phyloP scores from a whole-genome alignment of 768 basidiomycete species.

The Antrodiella citrinella region DNA sequence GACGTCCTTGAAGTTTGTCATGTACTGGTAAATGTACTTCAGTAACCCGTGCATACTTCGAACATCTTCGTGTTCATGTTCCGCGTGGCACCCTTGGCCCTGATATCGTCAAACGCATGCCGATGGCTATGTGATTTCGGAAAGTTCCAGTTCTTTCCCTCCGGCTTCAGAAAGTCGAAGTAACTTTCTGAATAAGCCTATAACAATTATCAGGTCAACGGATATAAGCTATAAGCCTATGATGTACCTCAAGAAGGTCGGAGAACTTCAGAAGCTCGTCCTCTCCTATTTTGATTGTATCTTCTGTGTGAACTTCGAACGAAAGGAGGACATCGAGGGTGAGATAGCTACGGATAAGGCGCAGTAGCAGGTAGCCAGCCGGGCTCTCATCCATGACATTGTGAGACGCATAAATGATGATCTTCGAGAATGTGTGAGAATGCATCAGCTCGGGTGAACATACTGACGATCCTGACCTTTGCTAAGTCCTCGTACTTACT shows the following conservation, averaged over 20 bases:
- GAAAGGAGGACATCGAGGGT: conserved; percentile 23
- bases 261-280: conserved; percentile 9
- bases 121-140: conserved; percentile 3
- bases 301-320: conserved; percentile 25
- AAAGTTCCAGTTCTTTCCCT: conserved; percentile 10
- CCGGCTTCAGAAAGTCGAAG: neutral
- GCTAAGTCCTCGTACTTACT: conserved; percentile 29
- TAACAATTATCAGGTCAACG: neutral
- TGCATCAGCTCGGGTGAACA: neutral
- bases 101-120: conserved; percentile 8
- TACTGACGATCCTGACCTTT: conserved; percentile 18
- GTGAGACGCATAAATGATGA: conserved; percentile 22
- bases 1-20: neutral
- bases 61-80: conserved; percentile 11
- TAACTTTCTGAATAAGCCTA: neutral
- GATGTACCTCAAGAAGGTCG: neutral
- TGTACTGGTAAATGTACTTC: conserved; percentile 4
- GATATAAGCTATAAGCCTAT: too few species aligned
- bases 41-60: conserved; percentile 5
- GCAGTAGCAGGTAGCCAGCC: conserved; percentile 20
- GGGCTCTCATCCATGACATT: conserved; percentile 13
- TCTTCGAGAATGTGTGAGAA: conserved; percentile 12
- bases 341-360: conserved; percentile 23
- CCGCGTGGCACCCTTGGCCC: conserved; percentile 7
- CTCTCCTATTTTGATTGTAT: conserved; percentile 16